Evolutionary conservation across 2,329 filamentous ascomycete species (phyloP), one percentile per base, ranked within the genome.

Genomic region (Proliferodiscus dingleyae): DNA sequence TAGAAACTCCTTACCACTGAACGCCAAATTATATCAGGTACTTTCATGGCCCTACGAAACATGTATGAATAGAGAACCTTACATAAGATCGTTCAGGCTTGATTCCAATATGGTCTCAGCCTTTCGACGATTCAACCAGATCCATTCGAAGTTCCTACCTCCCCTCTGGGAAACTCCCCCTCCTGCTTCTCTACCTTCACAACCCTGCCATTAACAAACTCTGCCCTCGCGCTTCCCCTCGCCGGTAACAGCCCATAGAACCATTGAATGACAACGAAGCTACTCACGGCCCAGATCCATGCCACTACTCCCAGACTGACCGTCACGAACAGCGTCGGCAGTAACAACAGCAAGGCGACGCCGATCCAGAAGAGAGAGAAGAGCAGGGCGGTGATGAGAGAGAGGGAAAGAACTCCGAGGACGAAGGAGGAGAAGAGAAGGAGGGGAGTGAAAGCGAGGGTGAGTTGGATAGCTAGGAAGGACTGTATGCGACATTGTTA

Each of bases 331-430:
- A 91, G 67, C 0, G 80, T 76, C 1, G 86, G 86, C 0, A 87
- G 67, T 13, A 93, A 73, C 32, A 90, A 61, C 38, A 87, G 62
- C 9, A 86, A 68, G 2, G 83, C 84, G 36, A 87, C 64, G 41
- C 81, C 78, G 43, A 81, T 74, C 71, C 80, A 83, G 68, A 85
- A 81, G 38, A 85, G 71, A 1, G 78, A 76, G 68, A 87, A 87
- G 45, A 81, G 58, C 30, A 87, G 58, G 10, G 81, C 82, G 23
- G 74, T 72, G 33, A 81, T 66, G 32, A 86, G 61, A 13, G 83
- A 77, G 62, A 88, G 75, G 51, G 81, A 64, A 51, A 83, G 66
- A 48, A 82, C 77, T 30, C 77, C 79, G 32, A 82, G 55, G 45
- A 75, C 71, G 70, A 90, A 89, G 55, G 77, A 68, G 45, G 75